Percentiles rank a stretch among this genome's conserved stretches.
Evolutionary conservation across 169 alveolate species (phyloP).

Genomic region (Plasmodium coatneyi): DNA sequence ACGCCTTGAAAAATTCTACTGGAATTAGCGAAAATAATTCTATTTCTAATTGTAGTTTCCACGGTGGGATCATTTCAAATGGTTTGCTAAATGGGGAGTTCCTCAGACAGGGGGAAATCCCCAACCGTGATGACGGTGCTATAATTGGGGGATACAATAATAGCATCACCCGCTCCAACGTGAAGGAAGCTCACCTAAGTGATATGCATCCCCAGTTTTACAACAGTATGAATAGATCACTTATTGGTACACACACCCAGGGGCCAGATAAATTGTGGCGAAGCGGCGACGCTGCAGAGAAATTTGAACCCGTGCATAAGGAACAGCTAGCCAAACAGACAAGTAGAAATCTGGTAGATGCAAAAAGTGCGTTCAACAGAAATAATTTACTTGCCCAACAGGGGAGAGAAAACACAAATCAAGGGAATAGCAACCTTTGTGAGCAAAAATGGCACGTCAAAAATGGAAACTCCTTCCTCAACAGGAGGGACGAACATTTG

Average conservation of each 20-base stretch:
- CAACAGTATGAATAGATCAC: background rate
- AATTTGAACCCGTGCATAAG: background rate
- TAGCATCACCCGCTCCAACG: background rate
- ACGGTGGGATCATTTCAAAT: slow-evolving; percentile 7
- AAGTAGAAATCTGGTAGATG: background rate
- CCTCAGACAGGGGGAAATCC: background rate
- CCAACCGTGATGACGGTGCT: background rate
- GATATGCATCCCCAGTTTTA: background rate
- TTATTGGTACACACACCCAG: background rate
- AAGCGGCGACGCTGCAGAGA: background rate
- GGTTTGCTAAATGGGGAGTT: background rate
- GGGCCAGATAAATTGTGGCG: background rate
- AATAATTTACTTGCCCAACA: background rate
- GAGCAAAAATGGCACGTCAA: background rate
- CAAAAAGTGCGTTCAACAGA: background rate
- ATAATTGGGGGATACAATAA: background rate
- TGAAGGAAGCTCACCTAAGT: background rate
- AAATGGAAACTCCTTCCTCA: background rate
- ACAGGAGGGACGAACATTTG: background rate
- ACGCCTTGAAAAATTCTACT: background rate
- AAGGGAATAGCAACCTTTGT: background rate
- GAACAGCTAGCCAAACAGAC: background rate
- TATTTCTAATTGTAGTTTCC: background rate
- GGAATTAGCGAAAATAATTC: slow-evolving; percentile 15
- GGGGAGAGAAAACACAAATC: background rate